Percentiles rank a stretch among this genome's conserved stretches.
Conservation (phyloP, 495 filamentous ascomycete genomes). For the Sabuloglossum arenarium region DNA sequence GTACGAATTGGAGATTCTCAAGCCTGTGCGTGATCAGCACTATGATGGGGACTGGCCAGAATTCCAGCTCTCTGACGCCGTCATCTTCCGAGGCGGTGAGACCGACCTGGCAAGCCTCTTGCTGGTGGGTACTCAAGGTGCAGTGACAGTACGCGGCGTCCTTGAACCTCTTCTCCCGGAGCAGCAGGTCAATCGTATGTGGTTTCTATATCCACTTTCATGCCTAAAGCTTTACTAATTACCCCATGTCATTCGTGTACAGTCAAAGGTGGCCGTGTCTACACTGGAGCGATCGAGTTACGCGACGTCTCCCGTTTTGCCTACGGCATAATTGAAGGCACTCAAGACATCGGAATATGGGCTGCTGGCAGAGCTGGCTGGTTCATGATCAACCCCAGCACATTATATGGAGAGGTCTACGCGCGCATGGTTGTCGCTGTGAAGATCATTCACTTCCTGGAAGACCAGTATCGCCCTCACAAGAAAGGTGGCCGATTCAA, state of each 20-base stretch:
- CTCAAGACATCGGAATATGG: constrained; percentile 38
- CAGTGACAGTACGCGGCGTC: constrained; percentile 1
- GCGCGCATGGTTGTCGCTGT: constrained; percentile 48
- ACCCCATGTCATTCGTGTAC: background rate
- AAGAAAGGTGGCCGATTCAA: background rate
- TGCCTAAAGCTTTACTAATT: background rate
- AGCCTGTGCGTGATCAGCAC: background rate
- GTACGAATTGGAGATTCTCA: background rate
- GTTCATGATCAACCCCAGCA: constrained; percentile 48
- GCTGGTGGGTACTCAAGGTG: background rate
- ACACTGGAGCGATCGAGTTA: background rate
- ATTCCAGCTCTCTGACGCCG: constrained; percentile 1
- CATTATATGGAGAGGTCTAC: constrained; percentile 37
- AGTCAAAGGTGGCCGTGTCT: background rate
- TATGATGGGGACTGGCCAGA: background rate
- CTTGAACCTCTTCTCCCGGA: background rate
- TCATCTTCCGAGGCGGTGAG: background rate
- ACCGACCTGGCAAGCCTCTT: background rate
- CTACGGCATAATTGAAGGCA: constrained; percentile 19
- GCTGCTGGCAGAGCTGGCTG: constrained; percentile 58
- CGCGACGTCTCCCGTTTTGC: constrained; percentile 39
- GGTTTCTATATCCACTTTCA: background rate
- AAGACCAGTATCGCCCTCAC: constrained; percentile 21
- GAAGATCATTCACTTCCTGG: constrained; percentile 45
- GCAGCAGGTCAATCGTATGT: background rate